Evolutionary conservation across 1,139 yeast genomes (phyloP), one percentile per base, ranked within the genome.

Genomic region (Blastobotrys buckinghamii): DNA sequence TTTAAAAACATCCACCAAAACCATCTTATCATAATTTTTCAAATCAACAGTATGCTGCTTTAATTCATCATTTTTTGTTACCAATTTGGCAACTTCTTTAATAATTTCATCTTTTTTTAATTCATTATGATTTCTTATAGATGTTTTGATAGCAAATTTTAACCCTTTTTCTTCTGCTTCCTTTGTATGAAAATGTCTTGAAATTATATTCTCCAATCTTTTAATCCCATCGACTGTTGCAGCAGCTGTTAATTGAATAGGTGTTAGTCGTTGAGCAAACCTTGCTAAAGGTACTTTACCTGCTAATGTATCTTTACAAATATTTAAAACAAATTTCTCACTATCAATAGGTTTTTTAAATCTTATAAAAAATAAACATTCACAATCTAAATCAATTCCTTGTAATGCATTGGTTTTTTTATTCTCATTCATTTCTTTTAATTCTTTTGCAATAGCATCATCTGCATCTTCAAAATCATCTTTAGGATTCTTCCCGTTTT

Each of bases 1-100:
- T 54, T 89, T 90, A 68, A 82, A 92, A 61, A 96, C 86, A 63
- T 89, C 96, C 2, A 92, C 84, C 51, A 92, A 63, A 45, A 92
- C 79, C 58, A 92, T 71, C 60, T 82, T 82, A 51, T 89, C 95
- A 61, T 81, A 88, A 17, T 81, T 70, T 58, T 88, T 87, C 65
- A 92, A 74, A 62, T 89, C 95, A 10, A 92, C 96, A 32, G 71
- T 70, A 62, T 88, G 96, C 1, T 82, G 82, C n/a, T n/a, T n/a
- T 17, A 16, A 6, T 13, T 43, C 47, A 9, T 6, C 34, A 24
- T 16, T 32, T 47, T 75, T 72, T 1, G 92, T 90, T 0, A 88
- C 89, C 41, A 76, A 67, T 41, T 77, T 79, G 0, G 96, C 97
- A 12, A 89, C 76, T 10, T 79, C 73, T 42, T 75, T 76, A 51